Base-by-base conservation (phyloP, 371 early-diverging fungal genomes). In the Mucor plumbeus region DNA sequence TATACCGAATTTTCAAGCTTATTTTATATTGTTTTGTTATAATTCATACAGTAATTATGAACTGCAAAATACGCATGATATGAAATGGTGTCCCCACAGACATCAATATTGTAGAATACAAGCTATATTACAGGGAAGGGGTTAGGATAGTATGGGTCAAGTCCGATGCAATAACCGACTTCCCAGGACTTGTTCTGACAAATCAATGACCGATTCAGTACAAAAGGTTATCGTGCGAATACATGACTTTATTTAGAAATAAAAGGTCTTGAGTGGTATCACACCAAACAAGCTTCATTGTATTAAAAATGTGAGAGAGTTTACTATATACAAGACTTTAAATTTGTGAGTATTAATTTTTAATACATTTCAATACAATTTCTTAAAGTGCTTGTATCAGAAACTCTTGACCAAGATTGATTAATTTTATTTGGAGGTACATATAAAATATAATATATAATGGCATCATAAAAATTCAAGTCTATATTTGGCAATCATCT, bases 161-260 rank as follows among this genome's bases (percentile, higher is more conserved):
- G 43, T 56, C 43, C 34, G 56, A 53, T 60, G 63, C 47, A 19
- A 50, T 40, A 36, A 41, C 15, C 11, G 34, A 44, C 70, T 72
- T 69, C 69, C 61, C 69, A 69, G 69, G 72, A 72, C 69, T 68
- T 55, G 47, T 64, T 69, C 63, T 72, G 69, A 72, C 72, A 72
- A 72, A 72, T 72, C 69, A 65, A 50, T 41, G 60, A 8, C 47
- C 53, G 34, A 38, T 59, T 61, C 60, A 19, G 57, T 39, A 39
- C 26, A 48, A 57, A 55, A 64, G n/a, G 38, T 60, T 48, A 69
- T 65, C 70, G 70, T 70, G 70, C 70, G 70, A 70, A 70, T 21
- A 56, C 17, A 26, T 59, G 59, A 4, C 59, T 34, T 59, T 33
- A 40, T 59, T 47, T 47, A 63, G 63, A 47, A 61, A 61, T 47